A percentile compares a stretch with the other conserved stretches of the same genome.
Evolutionary conservation across 1,284 basidiomycete genomes (phyloP).

Genomic region (Tylopilus orsonianus): DNA sequence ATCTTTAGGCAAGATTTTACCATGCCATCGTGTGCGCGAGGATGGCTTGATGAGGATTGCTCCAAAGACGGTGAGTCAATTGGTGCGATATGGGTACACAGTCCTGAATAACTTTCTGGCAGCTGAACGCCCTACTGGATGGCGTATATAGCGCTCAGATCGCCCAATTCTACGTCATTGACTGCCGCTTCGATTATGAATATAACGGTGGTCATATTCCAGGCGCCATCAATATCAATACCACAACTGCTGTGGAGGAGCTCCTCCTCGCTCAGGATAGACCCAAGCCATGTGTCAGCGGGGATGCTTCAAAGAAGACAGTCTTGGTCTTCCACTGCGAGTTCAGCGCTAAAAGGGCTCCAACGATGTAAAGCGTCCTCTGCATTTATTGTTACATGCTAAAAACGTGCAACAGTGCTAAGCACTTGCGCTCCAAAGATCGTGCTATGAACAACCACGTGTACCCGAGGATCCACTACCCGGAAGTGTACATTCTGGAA

Average conservation of each 20-base stretch:
- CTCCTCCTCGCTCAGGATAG: slow-evolving; percentile 68
- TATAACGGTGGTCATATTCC: slow-evolving; percentile 91
- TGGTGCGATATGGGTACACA: background rate
- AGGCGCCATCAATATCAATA: slow-evolving; percentile 91
- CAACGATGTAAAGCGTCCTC: slow-evolving; percentile 75
- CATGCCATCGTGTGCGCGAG: slow-evolving; percentile 90
- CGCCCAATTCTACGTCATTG: slow-evolving; percentile 77
- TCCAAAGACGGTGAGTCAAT: slow-evolving; percentile 65
- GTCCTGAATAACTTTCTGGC: slow-evolving; percentile 5
- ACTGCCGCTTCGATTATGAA: slow-evolving; percentile 98
- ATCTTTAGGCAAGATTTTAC: slow-evolving; percentile 87
- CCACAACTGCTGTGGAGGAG: slow-evolving; percentile 78
- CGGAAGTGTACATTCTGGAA: slow-evolving; percentile 95
- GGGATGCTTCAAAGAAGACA: slow-evolving; percentile 72
- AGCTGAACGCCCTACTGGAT: slow-evolving; percentile 76
- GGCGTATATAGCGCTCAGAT: slow-evolving; percentile 70
- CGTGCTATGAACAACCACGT: slow-evolving; percentile 82
- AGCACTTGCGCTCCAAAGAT: slow-evolving; percentile 89
- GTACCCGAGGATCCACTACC: slow-evolving; percentile 94
- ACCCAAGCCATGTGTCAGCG: slow-evolving; percentile 80
- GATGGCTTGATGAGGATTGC: slow-evolving; percentile 95
- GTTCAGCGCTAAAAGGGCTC: slow-evolving; percentile 93
- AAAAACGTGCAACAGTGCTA: slow-evolving; percentile 61
- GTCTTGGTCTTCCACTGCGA: slow-evolving; percentile 98
- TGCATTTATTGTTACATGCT: slow-evolving; percentile 7